A percentile compares a stretch with the other conserved stretches of the same genome.
These are phyloP conservation scores for Hsuehochloa calcarea DNA, from an alignment of 176 grass and related monocot species.

Conservation along the genomic window DNA sequence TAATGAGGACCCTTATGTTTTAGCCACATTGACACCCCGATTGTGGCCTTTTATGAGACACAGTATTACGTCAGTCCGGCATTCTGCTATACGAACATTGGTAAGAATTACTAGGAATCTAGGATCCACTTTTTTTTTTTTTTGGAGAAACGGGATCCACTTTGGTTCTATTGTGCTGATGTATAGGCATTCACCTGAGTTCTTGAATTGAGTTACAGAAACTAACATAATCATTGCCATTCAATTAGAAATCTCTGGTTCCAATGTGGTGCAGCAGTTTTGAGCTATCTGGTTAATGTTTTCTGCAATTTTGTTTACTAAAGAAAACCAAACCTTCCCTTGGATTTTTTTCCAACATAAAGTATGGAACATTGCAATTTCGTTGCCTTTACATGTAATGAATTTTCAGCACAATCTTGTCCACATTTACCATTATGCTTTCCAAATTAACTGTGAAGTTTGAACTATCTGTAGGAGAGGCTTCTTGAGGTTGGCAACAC, in stretches of 20 bases:
- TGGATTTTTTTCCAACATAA: conserved; percentile 13
- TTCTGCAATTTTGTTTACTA: not conserved
- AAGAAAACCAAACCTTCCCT: not conserved
- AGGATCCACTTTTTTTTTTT: not conserved
- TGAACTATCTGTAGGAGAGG: conserved; percentile 63
- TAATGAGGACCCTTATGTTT: conserved; percentile 77
- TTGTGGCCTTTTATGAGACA: conserved; percentile 99
- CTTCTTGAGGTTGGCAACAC: conserved; percentile 89
- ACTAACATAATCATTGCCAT: not conserved
- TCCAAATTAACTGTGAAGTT: conserved; percentile 28
- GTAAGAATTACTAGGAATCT: conserved; percentile 48
- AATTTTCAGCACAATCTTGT: conserved; percentile 4
- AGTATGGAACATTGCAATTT: conserved; percentile 11
- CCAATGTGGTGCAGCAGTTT: not conserved
- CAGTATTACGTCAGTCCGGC: conserved; percentile 89
- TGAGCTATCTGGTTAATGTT: not conserved
- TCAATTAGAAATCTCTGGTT: not conserved
- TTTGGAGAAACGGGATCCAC: not conserved
- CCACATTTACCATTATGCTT: conserved; percentile 10
- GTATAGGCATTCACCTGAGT: not conserved
- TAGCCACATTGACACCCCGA: conserved; percentile 77
- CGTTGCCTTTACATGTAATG: not conserved
- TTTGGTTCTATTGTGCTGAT: conserved; percentile 3
- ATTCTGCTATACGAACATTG: conserved; percentile 86
- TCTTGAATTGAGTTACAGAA: conserved; percentile 12